Percentiles rank a stretch among this genome's conserved stretches.
Evolutionary conservation across 305 asterid genomes (phyloP).

Genomic region (Ajuga reptans): DNA sequence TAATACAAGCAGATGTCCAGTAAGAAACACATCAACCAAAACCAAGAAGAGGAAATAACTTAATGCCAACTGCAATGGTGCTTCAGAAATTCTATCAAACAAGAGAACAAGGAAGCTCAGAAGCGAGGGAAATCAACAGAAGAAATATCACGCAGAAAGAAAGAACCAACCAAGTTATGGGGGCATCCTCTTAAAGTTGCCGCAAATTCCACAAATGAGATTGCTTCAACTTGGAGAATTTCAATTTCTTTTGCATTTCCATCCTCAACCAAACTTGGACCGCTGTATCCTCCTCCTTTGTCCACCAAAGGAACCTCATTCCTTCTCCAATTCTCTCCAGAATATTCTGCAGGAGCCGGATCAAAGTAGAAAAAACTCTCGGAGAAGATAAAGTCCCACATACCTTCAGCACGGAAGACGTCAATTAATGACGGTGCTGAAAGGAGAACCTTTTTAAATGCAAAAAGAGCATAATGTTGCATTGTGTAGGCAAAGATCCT

Average conservation of each 20-base stretch:
- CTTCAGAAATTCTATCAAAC: constrained; percentile 11
- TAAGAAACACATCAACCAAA: constrained; percentile 2
- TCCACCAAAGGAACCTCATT: constrained; percentile 28
- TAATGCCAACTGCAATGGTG: not conserved
- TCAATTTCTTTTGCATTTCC: constrained; percentile 38
- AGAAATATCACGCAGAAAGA: constrained; percentile 17
- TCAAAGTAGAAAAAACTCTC: constrained; percentile 87
- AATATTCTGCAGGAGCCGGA: constrained; percentile 47
- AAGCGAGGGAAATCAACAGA: not conserved
- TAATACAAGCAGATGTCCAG: not conserved
- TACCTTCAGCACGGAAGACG: constrained; percentile 86
- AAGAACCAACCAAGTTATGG: constrained; percentile 80
- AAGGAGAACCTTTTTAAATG: constrained; percentile 64
- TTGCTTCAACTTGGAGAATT: constrained; percentile 62
- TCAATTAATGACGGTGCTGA: constrained; percentile 62
- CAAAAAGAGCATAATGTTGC: constrained; percentile 66
- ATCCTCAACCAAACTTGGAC: constrained; percentile 31
- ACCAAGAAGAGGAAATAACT: constrained; percentile 2
- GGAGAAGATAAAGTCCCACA: constrained; percentile 97
- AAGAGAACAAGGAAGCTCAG: constrained; percentile 1
- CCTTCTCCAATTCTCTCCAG: constrained; percentile 29
- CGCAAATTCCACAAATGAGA: constrained; percentile 72
- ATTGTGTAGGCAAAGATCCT: constrained; percentile 72
- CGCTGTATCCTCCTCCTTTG: constrained; percentile 31
- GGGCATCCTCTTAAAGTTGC: constrained; percentile 75